phyloP scores from a whole-genome alignment of 352 stramenopile species.

The Globisporangium sylvaticum region DNA sequence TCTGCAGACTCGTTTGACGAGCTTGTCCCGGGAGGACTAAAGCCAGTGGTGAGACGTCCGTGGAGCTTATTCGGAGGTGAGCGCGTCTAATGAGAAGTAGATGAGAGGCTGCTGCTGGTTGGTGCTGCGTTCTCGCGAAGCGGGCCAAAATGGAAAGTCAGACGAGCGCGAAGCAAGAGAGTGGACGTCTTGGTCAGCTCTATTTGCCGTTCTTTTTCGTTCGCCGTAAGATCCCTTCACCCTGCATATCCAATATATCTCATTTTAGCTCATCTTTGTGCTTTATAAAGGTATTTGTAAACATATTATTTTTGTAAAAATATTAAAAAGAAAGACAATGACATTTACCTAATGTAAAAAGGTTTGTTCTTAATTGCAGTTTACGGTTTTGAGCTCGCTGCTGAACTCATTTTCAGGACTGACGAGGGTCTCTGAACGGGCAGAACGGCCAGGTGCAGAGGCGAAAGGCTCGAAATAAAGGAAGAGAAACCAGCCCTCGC shows the following conservation, averaged over 20 bases:
- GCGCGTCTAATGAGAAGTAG: not conserved
- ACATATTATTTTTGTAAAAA: too few species aligned
- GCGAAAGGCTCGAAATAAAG: not conserved
- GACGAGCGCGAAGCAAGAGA: conserved; percentile 2
- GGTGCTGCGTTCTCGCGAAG: not conserved
- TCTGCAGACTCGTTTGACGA: not conserved
- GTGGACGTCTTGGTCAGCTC: conserved; percentile 1
- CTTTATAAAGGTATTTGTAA: too few species aligned
- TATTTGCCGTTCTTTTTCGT: not conserved
- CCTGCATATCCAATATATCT: not conserved
- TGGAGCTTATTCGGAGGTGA: not conserved
- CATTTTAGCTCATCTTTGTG: not conserved
- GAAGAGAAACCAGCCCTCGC: not conserved
- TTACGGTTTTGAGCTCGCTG: not conserved
- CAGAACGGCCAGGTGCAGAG: not conserved
- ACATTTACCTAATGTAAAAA: too few species aligned
- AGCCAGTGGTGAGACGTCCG: not conserved
- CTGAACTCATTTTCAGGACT: not conserved
- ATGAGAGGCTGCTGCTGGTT: not conserved
- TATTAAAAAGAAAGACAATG: too few species aligned
- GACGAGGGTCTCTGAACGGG: not conserved
- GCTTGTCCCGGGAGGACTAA: not conserved
- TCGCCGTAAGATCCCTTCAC: not conserved
- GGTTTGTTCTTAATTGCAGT: not conserved
- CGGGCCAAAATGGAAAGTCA: conserved; percentile 1